Evolutionary conservation across 2,329 filamentous ascomycete species (phyloP), one percentile per base, ranked within the genome.

Genomic region (Pyrenochaeta sp.): DNA sequence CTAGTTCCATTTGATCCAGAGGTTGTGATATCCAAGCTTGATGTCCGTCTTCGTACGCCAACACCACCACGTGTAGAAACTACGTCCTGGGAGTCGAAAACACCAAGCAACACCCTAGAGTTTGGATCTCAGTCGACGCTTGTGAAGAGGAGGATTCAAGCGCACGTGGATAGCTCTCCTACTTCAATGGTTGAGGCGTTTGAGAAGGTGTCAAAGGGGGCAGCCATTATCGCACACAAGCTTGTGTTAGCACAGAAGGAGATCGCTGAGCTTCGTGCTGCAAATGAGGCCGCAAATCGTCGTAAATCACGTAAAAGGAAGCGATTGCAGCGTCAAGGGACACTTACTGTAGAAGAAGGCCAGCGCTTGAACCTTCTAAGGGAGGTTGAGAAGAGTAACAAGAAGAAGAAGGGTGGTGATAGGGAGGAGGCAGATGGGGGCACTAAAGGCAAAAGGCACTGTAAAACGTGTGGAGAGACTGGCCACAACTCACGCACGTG

Each of bases 1-100:
- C 51, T 72, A 46, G 47, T 68, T 38, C 67, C 60, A 48, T 57
- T 61, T 34, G 34, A 69, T 51, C 60, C 60, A 52, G 44, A 67
- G 27, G 50, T 35, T 32, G 63, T 69, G 14, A 36, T 71, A 44
- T 65, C 49, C 38, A 67, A 63, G 54, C 63, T 71, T 47, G 51
- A 60, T 43, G 50, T 55, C 10, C 27, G 50, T 39, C 29, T 57
- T 9, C 44, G 35, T 31, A 55, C 48, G 26, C 44, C 39, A 30
- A 51, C 38, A 17, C 41, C 41, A 27, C 15, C 30, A 24, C 22
- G 30, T 17, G 28, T 31, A 32, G 13, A 27, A 9, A 34, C 9
- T 3, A 22, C 24, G 29, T 20, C 27, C 18, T 51, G 36, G 41
- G 42, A 46, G 27, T 17, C 42, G 18, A 35, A 39, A 41, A 51